phyloP scores from a whole-genome alignment of 1,284 basidiomycete genomes.

The Pseudomicrostroma phylloplanum region DNA sequence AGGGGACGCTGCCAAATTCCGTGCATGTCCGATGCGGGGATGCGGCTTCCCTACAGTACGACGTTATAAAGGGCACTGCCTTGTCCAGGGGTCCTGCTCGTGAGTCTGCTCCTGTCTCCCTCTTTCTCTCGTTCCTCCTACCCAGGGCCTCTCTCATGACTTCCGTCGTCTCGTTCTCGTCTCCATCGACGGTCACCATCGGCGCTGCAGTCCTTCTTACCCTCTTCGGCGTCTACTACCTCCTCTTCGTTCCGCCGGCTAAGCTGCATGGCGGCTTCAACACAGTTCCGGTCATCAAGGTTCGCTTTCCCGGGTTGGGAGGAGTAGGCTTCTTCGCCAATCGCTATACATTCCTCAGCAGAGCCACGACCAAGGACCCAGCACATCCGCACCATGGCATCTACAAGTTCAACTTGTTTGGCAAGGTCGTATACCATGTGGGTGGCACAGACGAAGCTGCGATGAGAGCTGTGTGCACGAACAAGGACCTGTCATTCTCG shows the following conservation, averaged over 20 bases:
- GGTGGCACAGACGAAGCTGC: conserved; percentile 12
- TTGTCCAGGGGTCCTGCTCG: too few relatives aligned
- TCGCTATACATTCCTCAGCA: conserved; percentile 14
- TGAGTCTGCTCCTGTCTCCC: too few relatives aligned
- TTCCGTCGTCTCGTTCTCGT: neutral
- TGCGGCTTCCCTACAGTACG: too few relatives aligned
- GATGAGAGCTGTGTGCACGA: conserved; percentile 10
- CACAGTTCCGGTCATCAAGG: conserved; percentile 4
- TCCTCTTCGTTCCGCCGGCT: conserved; percentile 16
- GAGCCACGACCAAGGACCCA: conserved; percentile 13
- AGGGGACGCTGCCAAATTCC: too few relatives aligned
- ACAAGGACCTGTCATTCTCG: conserved; percentile 17
- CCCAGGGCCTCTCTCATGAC: too few relatives aligned
- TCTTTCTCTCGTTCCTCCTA: too few relatives aligned
- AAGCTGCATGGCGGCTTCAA: conserved; percentile 9
- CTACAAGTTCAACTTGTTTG: conserved; percentile 18
- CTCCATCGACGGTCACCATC: neutral
- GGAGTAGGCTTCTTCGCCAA: conserved; percentile 18
- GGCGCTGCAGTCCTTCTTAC: neutral
- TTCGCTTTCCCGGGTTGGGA: conserved; percentile 15
- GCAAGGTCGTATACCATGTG: conserved; percentile 18
- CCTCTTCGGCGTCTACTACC: neutral
- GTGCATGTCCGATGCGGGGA: too few relatives aligned
- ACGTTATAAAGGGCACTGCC: too few relatives aligned
- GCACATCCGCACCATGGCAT: conserved; percentile 18